Base-by-base conservation (phyloP, 1,284 basidiomycete genomes). In the Cerioporus squamosus region DNA sequence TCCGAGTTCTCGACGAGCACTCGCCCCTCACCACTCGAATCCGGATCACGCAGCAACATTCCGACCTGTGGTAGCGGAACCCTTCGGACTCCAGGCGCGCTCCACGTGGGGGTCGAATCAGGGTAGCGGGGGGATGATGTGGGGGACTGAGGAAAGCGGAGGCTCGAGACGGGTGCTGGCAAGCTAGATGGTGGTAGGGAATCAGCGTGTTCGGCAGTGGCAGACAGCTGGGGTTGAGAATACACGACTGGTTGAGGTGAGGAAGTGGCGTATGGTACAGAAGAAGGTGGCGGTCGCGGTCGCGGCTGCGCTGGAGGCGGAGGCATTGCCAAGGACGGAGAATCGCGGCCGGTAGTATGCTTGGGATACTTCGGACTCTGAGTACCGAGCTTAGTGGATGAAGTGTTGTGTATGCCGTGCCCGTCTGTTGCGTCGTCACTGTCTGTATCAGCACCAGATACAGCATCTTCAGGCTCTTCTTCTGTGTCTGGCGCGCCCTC, bases 1-100 rank as follows among this genome's bases (percentile, higher is more conserved):
- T 85, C 83, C 18, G 83, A 84, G 66, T 83, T 80, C 5, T 82
- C 81, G 2, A 75, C 83, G 18, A 85, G 68, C 20, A 84, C 72
- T 9, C 70, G 70, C 15, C 73, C 75, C 10, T 76, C 73, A 17
- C 75, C 77, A 24, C 64, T 62, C 22, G 51, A 53, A 20, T 67
- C 59, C 1, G 61, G 55, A 38, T 64, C 62, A 9, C 60, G 65
- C 3, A 55, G 58, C 18, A 66, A 47, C 5, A 23, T 44, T 18
- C 44, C 23, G 43, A 29, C 48, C 12, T 59, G 50, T 4, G 61
- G 63, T 3, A 50, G 44, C 2, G 65, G 67, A 5, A 68, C 64
- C 17, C 67, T 55, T 12, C 67, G 59, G 15, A 55, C 29, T 1
- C 18, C 23, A 8, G 52, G 46, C 1, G 26, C 23, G 3, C 51